Conservation (phyloP, 2,329 filamentous ascomycete genomes). For the Trematosphaeria pertusa region DNA sequence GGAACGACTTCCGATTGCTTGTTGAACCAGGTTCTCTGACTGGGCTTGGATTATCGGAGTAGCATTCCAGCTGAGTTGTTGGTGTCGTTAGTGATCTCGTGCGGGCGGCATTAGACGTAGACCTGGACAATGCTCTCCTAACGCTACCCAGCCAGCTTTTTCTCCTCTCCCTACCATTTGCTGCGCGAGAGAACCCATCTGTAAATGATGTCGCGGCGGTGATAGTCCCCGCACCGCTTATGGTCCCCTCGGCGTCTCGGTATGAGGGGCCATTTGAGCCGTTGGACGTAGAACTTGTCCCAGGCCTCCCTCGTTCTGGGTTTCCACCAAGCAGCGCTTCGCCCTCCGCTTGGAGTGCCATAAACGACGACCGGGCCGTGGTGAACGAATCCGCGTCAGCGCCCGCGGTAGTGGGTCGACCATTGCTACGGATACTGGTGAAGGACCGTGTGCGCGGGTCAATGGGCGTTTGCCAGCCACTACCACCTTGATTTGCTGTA, state of each 20-base stretch:
- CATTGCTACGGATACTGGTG: constrained; percentile 47
- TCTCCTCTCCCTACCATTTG: constrained; percentile 30
- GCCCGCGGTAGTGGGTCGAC: constrained; percentile 29
- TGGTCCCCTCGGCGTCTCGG: constrained; percentile 30
- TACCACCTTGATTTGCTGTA: constrained; percentile 19
- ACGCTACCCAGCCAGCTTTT: constrained; percentile 49
- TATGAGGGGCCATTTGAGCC: constrained; percentile 31
- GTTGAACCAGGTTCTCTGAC: constrained; percentile 8
- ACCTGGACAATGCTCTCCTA: constrained; percentile 42
- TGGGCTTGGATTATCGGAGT: constrained; percentile 35
- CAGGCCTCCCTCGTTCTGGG: constrained; percentile 38
- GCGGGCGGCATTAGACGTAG: constrained; percentile 32
- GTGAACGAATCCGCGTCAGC: constrained; percentile 59
- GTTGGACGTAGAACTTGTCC: constrained; percentile 38
- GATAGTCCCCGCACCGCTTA: constrained; percentile 30
- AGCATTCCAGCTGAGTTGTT: constrained; percentile 33
- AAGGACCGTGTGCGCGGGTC: constrained; percentile 37
- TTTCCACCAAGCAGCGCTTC: constrained; percentile 59
- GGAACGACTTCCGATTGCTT: constrained; percentile 27
- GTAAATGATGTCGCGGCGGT: constrained; percentile 35
- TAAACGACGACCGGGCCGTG: constrained; percentile 58
- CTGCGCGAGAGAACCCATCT: constrained; percentile 26
- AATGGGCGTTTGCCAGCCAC: constrained; percentile 24
- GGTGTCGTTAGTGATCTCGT: constrained; percentile 36
- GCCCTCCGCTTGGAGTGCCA: constrained; percentile 59